Evolutionary conservation across 192 early-diverging fungal genomes (phyloP), one percentile per base, ranked within the genome.

Genomic region (Coemansia sp.): DNA sequence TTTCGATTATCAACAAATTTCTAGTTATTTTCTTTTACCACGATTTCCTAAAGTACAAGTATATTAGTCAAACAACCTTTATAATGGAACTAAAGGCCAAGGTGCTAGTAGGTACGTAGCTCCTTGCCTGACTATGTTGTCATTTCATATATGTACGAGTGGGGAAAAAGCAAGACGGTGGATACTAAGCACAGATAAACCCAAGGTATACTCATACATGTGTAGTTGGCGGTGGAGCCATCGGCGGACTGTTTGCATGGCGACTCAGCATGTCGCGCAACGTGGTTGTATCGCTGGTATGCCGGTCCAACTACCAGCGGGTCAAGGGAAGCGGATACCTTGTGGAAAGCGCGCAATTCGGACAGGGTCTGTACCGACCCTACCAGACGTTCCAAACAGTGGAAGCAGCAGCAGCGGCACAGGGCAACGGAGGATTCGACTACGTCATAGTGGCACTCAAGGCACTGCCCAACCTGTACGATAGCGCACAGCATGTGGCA

Each of bases 181-280:
- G n/a, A n/a, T n/a, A n/a, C n/a, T n/a, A n/a, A n/a, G n/a, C n/a
- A n/a, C n/a, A n/a, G n/a, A n/a, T n/a, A n/a, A n/a, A n/a, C n/a
- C n/a, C n/a, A n/a, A n/a, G n/a, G n/a, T n/a, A n/a, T n/a, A n/a
- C n/a, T n/a, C n/a, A n/a, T n/a, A n/a, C n/a, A n/a, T n/a, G n/a
- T n/a, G n/a, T 78, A 78, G 75, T 79, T 33, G 75, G 75, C 13
- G 75, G 75, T 33, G 75, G 75, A 27, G 75, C 75, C 19, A 69
- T 79, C 42, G 75, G 75, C 6, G 75, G 70, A 11, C 55, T 79
- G 10, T 68, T 79, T 17, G 75, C 66, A 10, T 79, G 75, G 75
- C 61, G 75, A 15, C 70, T 79, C 11, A 73, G 70, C 34, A 62
- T 60, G 1, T 73, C 63, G 2, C 59, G 63, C 56, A 44, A 61